phyloP scores from a whole-genome alignment of 2,329 filamentous ascomycete species.

The Aspergillus oerlinghausenensis region DNA sequence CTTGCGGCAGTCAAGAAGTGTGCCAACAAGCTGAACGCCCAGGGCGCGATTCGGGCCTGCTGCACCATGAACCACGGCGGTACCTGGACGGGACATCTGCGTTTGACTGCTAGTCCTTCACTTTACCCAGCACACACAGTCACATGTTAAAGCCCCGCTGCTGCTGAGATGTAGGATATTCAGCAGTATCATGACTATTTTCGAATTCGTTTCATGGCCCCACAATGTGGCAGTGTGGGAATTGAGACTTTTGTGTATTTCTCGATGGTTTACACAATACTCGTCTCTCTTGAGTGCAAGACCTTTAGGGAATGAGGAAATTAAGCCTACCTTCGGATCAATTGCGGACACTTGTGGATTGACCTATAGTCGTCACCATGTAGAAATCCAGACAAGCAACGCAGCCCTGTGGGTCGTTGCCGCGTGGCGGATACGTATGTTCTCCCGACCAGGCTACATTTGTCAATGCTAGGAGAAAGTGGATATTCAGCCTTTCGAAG shows the following conservation, averaged over 20 bases:
- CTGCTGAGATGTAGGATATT: no score
- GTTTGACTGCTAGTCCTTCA: neutral
- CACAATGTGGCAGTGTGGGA: no score
- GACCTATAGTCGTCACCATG: neutral
- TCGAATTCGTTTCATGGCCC: no score
- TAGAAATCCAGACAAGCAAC: neutral
- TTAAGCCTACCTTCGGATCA: neutral
- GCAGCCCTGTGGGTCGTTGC: neutral
- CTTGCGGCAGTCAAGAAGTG: neutral
- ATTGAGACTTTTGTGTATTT: no score
- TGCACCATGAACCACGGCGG: neutral
- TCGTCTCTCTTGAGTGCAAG: neutral
- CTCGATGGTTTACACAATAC: no score
- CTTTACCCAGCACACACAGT: neutral
- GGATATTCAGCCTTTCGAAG: neutral
- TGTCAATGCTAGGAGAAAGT: neutral
- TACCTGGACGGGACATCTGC: neutral
- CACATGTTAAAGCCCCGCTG: constrained; percentile 1
- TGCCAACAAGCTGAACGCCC: neutral
- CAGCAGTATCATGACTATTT: no score
- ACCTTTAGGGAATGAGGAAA: neutral
- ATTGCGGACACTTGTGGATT: neutral
- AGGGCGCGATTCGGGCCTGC: neutral
- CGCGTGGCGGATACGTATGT: neutral
- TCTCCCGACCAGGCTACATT: neutral